Conservation (phyloP, 1,139 yeast genomes). For the Debaryomyces nepalensis region DNA sequence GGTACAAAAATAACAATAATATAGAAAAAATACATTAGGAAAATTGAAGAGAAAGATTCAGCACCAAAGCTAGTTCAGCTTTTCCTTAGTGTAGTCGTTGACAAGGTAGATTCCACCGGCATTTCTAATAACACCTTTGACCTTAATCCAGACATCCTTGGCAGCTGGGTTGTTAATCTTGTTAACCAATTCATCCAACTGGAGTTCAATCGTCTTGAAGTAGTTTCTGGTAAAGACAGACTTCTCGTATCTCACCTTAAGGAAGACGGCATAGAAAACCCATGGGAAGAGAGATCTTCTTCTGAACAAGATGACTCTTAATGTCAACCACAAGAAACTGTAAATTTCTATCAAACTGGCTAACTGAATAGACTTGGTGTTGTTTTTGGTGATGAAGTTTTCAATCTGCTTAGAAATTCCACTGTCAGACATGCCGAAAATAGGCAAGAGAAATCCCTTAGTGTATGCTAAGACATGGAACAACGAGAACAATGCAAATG, state of each 20-base stretch:
- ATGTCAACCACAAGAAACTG: constrained; percentile 52
- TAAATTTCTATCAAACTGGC: constrained; percentile 74
- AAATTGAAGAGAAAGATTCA: neutral
- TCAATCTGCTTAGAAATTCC: constrained; percentile 48
- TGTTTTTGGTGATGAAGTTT: constrained; percentile 62
- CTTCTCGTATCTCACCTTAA: constrained; percentile 78
- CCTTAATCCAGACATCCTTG: constrained; percentile 63
- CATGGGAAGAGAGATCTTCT: constrained; percentile 67
- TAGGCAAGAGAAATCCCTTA: constrained; percentile 70
- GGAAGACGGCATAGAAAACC: constrained; percentile 62
- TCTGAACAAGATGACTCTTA: constrained; percentile 65
- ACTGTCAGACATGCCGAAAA: constrained; percentile 52
- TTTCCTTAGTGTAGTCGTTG: constrained; percentile 41
- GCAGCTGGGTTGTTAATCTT: constrained; percentile 63
- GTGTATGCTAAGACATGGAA: constrained; percentile 64
- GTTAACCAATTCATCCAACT: constrained; percentile 66
- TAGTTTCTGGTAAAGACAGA: constrained; percentile 75
- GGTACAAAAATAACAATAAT: constrained; percentile 3
- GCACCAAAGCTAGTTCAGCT: constrained; percentile 12
- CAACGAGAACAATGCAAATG: constrained; percentile 61
- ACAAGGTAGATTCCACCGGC: constrained; percentile 38
- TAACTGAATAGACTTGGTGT: constrained; percentile 69
- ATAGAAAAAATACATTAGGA: neutral
- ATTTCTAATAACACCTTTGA: constrained; percentile 53
- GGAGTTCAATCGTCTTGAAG: constrained; percentile 71